phyloP scores from a whole-genome alignment of 192 early-diverging fungal genomes.

The Pilobolus umbonatus region DNA sequence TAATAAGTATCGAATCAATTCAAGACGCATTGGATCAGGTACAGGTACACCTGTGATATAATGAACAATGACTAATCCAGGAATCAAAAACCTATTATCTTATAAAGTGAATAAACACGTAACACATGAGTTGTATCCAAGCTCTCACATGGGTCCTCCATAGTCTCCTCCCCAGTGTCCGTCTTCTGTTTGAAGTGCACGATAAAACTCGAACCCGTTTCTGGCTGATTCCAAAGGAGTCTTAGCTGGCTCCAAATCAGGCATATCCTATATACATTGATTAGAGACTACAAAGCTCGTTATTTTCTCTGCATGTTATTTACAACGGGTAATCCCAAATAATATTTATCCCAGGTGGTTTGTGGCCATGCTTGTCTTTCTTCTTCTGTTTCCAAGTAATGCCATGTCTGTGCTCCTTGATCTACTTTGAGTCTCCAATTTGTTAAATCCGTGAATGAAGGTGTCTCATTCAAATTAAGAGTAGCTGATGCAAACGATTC shows the following conservation, averaged over 20 bases:
- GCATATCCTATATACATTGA: conserved; percentile 49
- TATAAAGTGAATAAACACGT: not conserved
- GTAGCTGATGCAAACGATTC: conserved; percentile 16
- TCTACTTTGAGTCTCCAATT: conserved; percentile 85
- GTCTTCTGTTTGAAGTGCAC: conserved; percentile 80
- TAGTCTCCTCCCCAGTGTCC: conserved; percentile 97
- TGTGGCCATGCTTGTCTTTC: conserved; percentile 63
- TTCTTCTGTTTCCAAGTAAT: conserved; percentile 61
- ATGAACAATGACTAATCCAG: conserved; percentile 84
- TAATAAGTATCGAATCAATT: conserved; percentile 85
- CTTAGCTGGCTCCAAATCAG: conserved; percentile 49
- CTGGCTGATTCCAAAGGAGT: conserved; percentile 79
- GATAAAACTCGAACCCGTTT: conserved; percentile 90
- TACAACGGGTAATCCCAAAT: conserved; percentile 72
- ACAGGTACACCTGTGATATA: conserved; percentile 76
- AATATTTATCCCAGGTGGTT: conserved; percentile 79
- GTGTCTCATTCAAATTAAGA: conserved; percentile 12
- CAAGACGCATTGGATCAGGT: conserved; percentile 58
- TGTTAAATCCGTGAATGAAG: conserved; percentile 62
- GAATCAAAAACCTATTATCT: conserved; percentile 68
- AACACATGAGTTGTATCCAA: not conserved
- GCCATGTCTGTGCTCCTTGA: conserved; percentile 91
- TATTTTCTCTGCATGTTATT: not conserved
- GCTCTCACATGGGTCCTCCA: conserved; percentile 79
- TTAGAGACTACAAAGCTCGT: too few species aligned